Evolutionary conservation across 164 flowering plant genomes (phyloP).

Genomic region (grape (Vitis vinifera)): ASM3070453v1 NC_081813.1:14861501-14862000

Average conservation of each 20-base stretch:
- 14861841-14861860: no score
- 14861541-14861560: conserved; percentile 89
- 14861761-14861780: conserved; percentile 99
- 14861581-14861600: conserved; percentile 99
- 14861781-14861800: conserved; percentile 96
- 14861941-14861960: no score
- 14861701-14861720: conserved; percentile 66
- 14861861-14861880: no score
- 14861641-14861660: conserved; percentile 4
- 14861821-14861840: no score
- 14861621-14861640: conserved; percentile 94
- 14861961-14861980: conserved; percentile 25
- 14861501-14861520: no score
- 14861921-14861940: no score
- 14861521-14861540: conserved; percentile 60
- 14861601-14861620: conserved; percentile 92
- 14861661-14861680: no score
- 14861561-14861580: conserved; percentile 92
- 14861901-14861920: no score
- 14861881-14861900: no score
- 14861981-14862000: conserved; percentile 99
- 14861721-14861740: conserved; percentile 95
- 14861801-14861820: conserved; percentile 93
- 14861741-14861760: conserved; percentile 96
- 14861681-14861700: no score